Evolutionary conservation across 1,284 basidiomycete species (phyloP).

Genomic region (Ustilago crameri): DNA sequence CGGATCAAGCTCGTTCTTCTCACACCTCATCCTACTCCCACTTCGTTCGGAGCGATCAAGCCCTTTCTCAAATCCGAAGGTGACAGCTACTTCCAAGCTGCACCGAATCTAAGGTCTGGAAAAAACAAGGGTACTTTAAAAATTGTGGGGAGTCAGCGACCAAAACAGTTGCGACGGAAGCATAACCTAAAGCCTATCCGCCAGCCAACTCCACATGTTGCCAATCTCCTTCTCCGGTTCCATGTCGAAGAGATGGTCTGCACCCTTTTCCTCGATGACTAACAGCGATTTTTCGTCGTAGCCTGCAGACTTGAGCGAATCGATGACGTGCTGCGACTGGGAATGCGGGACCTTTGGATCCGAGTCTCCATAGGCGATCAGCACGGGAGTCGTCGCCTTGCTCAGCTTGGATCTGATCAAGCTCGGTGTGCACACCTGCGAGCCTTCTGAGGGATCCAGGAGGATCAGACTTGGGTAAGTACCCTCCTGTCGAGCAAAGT

Average conservation of each 20-base stretch:
- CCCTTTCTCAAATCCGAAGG: no score
- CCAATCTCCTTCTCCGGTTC: slow-evolving; percentile 34
- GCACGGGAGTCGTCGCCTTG: slow-evolving; percentile 11
- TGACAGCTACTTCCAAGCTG: no score
- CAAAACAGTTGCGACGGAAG: not conserved
- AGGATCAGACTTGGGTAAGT: slow-evolving; percentile 45
- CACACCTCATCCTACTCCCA: no score
- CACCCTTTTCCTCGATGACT: slow-evolving; percentile 31
- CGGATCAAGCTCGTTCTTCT: no score
- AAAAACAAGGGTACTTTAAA: no score
- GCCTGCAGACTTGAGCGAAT: slow-evolving; percentile 36
- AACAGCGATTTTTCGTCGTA: slow-evolving; percentile 22
- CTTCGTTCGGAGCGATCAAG: no score
- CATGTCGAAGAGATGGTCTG: slow-evolving; percentile 50
- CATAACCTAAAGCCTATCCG: no score
- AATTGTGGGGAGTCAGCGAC: no score
- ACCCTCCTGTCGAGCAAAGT: slow-evolving; percentile 53
- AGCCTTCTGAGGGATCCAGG: slow-evolving; percentile 11
- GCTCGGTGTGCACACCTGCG: slow-evolving; percentile 31
- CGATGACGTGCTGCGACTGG: slow-evolving; percentile 45
- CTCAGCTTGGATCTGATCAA: slow-evolving; percentile 22
- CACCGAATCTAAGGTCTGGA: no score
- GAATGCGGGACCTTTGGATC: slow-evolving; percentile 48
- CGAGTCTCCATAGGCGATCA: slow-evolving; percentile 50
- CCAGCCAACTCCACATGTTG: slow-evolving; percentile 39